phyloP scores from a whole-genome alignment of 805 yeast genomes.

The Blastobotrys terrestris region DNA sequence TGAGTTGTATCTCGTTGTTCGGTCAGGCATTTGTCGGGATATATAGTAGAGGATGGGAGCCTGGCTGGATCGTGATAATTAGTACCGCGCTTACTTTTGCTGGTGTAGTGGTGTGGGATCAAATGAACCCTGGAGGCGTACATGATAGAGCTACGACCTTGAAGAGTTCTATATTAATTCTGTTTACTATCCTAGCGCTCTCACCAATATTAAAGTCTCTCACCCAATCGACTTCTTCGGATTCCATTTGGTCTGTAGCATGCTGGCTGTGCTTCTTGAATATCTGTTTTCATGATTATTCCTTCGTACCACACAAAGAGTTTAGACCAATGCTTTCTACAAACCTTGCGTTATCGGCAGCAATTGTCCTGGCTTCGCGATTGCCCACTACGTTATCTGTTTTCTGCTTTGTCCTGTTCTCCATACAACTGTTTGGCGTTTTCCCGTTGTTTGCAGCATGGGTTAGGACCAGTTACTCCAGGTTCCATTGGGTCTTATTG shows the following conservation, averaged over 20 bases:
- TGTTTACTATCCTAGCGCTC: conserved; percentile 64
- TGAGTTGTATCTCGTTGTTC: conserved; percentile 58
- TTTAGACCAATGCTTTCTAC: conserved; percentile 58
- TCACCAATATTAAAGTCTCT: conserved; percentile 88
- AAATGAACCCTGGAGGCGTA: not conserved
- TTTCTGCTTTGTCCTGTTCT: conserved; percentile 72
- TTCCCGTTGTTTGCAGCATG: conserved; percentile 65
- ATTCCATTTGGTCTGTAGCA: conserved; percentile 90
- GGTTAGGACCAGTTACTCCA: conserved; percentile 38
- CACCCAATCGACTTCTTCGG: conserved; percentile 83
- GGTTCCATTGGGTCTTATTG: conserved; percentile 26
- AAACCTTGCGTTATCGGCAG: conserved; percentile 76
- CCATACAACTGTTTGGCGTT: conserved; percentile 64
- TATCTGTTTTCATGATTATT: conserved; percentile 61
- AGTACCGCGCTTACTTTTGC: conserved; percentile 26
- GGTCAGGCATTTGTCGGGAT: conserved; percentile 61
- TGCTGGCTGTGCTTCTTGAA: conserved; percentile 71
- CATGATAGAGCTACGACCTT: conserved; percentile 28
- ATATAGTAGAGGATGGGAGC: conserved; percentile 27
- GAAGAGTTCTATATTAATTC: conserved; percentile 64
- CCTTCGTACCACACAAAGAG: conserved; percentile 39
- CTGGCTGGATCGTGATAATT: conserved; percentile 27
- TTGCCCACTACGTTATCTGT: conserved; percentile 67
- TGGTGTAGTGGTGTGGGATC: conserved; percentile 26
- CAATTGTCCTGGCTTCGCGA: conserved; percentile 87